phyloP scores from a whole-genome alignment of 768 basidiomycete species.

The Lentinula sp. region DNA sequence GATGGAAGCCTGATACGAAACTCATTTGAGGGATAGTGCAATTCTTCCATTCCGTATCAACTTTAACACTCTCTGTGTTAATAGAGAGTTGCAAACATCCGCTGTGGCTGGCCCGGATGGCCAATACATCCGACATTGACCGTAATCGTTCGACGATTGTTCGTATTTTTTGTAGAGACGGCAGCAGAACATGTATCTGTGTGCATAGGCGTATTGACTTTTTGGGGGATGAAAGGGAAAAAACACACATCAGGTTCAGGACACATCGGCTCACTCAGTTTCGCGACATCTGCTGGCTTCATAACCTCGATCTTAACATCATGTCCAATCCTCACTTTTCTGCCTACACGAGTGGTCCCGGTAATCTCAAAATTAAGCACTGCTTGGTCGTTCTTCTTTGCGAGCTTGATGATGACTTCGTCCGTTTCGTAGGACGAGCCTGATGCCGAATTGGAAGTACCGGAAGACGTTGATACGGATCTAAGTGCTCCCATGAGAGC shows the following conservation, averaged over 20 bases:
- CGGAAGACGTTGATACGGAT: slow-evolving; percentile 46
- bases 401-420: slow-evolving; percentile 66
- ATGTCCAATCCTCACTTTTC: slow-evolving; percentile 62
- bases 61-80: slow-evolving; percentile 65
- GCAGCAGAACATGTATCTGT: slow-evolving; percentile 74
- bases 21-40: slow-evolving; percentile 60
- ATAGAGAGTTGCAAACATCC: slow-evolving; percentile 49
- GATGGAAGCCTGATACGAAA: slow-evolving; percentile 13
- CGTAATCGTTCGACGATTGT: slow-evolving; percentile 72
- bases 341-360: slow-evolving; percentile 57
- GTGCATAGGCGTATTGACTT: background rate
- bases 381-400: slow-evolving; percentile 80
- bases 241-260: slow-evolving; percentile 75
- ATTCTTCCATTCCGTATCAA: slow-evolving; percentile 77
- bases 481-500: slow-evolving; percentile 71
- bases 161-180: slow-evolving; percentile 69
- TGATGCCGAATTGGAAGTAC: slow-evolving; percentile 14
- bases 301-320: slow-evolving; percentile 81
- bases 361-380: slow-evolving; percentile 74
- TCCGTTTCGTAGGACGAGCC: slow-evolving; percentile 3
- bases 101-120: slow-evolving; percentile 59
- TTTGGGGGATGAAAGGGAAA: background rate
- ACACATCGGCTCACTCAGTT: slow-evolving; percentile 74
- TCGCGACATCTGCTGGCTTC: slow-evolving; percentile 66
- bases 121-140: slow-evolving; percentile 63